A percentile compares a stretch with the other conserved stretches of the same genome.
phyloP scores from a whole-genome alignment of 805 yeast genomes.

The Alloascoidea africana region DNA sequence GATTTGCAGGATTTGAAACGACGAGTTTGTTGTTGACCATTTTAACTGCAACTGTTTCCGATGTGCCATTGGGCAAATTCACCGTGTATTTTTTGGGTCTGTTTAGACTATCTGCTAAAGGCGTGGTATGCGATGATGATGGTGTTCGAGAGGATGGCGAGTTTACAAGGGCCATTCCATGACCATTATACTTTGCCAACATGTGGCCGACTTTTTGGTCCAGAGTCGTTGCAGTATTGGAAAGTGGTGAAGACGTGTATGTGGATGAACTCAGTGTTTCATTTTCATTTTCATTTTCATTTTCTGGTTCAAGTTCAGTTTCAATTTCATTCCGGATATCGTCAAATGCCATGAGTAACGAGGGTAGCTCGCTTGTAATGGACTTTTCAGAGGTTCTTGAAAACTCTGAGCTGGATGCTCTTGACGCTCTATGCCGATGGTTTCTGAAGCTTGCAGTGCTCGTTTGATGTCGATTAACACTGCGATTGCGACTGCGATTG shows the following conservation, averaged over 20 bases:
- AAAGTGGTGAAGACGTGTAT: background rate
- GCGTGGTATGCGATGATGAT: background rate
- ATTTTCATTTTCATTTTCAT: too few relatives aligned
- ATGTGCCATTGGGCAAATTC: background rate
- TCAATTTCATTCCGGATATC: too few relatives aligned
- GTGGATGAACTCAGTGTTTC: too few relatives aligned
- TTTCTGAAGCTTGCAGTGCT: too few relatives aligned
- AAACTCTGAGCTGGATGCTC: background rate
- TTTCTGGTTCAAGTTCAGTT: too few relatives aligned
- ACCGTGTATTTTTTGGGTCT: background rate
- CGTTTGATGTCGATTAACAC: too few relatives aligned
- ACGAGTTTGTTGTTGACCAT: background rate
- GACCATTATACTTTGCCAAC: background rate
- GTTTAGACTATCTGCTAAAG: background rate
- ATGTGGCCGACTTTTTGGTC: background rate
- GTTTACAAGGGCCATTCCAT: background rate
- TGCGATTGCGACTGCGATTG: too few relatives aligned
- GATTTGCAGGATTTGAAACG: background rate
- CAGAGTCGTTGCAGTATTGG: background rate
- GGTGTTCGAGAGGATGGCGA: background rate
- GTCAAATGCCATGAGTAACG: background rate
- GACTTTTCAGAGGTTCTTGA: background rate
- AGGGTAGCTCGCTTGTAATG: slow-evolving; percentile 1
- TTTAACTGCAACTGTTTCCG: background rate
- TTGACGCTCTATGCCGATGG: too few relatives aligned